Evolutionary conservation across 345 rosid genomes (phyloP).

Genomic region (Hibiscus syriacus): DNA sequence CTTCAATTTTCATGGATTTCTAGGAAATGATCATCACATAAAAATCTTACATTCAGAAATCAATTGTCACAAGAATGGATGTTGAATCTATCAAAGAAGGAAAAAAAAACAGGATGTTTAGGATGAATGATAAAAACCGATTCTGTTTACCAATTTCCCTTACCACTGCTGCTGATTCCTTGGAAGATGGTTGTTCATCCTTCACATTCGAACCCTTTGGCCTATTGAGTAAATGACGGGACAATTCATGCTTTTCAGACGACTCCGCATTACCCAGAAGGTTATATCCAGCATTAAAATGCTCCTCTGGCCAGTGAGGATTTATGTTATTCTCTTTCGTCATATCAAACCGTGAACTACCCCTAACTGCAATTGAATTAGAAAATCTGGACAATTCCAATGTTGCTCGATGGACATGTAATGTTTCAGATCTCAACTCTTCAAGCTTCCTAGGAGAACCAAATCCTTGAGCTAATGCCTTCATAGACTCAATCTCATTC

Average conservation of each 20-base stretch:
- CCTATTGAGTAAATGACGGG: conserved; percentile 36
- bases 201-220: conserved; percentile 31
- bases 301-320: conserved; percentile 42
- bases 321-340: conserved; percentile 29
- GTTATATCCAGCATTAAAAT: conserved; percentile 9
- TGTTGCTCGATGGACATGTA: conserved; percentile 36
- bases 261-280: conserved; percentile 26
- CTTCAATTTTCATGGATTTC: neutral
- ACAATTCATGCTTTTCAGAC: conserved; percentile 33
- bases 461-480: conserved; percentile 12
- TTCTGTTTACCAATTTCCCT: neutral
- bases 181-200: conserved; percentile 21
- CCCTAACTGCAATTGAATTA: conserved; percentile 76
- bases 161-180: conserved; percentile 38
- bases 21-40: neutral
- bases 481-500: conserved; percentile 25
- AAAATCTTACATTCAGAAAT: neutral
- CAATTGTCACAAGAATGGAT: neutral
- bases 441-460: conserved; percentile 28
- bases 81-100: neutral
- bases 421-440: conserved; percentile 40
- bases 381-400: conserved; percentile 58
- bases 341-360: conserved; percentile 45
- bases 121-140: neutral
- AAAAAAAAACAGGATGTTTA: neutral